These are phyloP conservation scores for Cadophora malorum DNA, from an alignment of 2,329 filamentous ascomycete species.

Conservation along the genomic window DNA sequence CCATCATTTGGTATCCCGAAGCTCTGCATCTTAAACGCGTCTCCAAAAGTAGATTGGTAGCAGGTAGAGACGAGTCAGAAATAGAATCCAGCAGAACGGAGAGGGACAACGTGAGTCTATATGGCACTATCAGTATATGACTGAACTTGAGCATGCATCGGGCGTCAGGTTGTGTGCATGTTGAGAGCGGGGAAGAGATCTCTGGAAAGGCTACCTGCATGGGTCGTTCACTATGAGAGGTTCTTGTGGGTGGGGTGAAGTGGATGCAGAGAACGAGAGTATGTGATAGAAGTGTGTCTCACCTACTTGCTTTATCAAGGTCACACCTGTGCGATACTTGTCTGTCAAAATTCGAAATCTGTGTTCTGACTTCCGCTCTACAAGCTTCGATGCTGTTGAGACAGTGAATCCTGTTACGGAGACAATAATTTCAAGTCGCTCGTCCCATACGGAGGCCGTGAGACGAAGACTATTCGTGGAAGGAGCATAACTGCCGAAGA, in stretches of 20 bases:
- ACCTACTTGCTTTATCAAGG: background rate
- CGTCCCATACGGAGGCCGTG: too few species aligned
- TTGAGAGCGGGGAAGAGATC: background rate
- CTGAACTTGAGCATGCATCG: background rate
- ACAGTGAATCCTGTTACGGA: too few species aligned
- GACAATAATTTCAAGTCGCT: background rate
- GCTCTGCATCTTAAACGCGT: background rate
- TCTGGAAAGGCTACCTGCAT: background rate
- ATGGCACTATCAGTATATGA: background rate
- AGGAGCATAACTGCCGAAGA: too few species aligned
- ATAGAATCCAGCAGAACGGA: background rate
- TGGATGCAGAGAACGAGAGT: background rate
- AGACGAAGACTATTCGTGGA: too few species aligned
- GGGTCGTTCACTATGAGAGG: background rate
- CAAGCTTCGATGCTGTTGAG: background rate
- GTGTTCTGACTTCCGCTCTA: background rate
- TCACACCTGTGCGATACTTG: background rate
- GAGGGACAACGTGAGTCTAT: background rate
- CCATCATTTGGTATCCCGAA: background rate
- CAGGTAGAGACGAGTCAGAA: background rate
- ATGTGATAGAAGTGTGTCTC: background rate
- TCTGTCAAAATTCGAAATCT: background rate
- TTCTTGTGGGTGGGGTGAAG: background rate
- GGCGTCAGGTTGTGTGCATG: background rate
- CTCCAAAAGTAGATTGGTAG: background rate